phyloP scores from a whole-genome alignment of 345 rosid genomes.

The Sisymbrium altissimum region DNA sequence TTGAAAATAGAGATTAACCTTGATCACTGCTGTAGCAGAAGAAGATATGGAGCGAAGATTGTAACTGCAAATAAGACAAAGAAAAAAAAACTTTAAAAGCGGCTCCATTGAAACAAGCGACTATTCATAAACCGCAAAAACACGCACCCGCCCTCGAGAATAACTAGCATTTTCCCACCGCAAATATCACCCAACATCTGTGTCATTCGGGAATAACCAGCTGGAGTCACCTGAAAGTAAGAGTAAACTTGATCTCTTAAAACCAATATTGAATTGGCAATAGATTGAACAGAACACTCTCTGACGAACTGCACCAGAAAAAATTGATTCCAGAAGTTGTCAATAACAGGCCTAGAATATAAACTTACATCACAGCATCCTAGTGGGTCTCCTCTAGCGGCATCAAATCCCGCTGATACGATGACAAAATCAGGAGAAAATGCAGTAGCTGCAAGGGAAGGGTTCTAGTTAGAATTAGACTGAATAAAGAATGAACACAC shows the following conservation, averaged over 20 bases:
- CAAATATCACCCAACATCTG: slow-evolving; percentile 60
- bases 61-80: slow-evolving; percentile 54
- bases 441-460: slow-evolving; percentile 62
- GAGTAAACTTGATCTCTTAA: not conserved
- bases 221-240: slow-evolving; percentile 66
- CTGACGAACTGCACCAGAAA: not conserved
- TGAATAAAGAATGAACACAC: not conserved
- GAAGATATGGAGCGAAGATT: slow-evolving; percentile 95
- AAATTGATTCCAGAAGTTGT: not conserved
- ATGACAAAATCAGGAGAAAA: slow-evolving; percentile 92
- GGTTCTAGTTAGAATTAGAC: slow-evolving; percentile 4
- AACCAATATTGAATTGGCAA: not conserved
- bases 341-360: not conserved
- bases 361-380: slow-evolving; percentile 93
- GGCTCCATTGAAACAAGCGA: slow-evolving; percentile 1
- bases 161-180: slow-evolving; percentile 83
- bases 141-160: slow-evolving; percentile 96
- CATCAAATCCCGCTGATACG: slow-evolving; percentile 98
- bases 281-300: not conserved
- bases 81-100: not conserved
- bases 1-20: slow-evolving; percentile 48
- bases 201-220: slow-evolving; percentile 88
- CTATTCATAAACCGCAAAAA: slow-evolving; percentile 3
- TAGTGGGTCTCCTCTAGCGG: slow-evolving; percentile 96
- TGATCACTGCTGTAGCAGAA: slow-evolving; percentile 87